Conservation (phyloP, 495 filamentous ascomycete genomes). For the Thozetella sp. region DNA sequence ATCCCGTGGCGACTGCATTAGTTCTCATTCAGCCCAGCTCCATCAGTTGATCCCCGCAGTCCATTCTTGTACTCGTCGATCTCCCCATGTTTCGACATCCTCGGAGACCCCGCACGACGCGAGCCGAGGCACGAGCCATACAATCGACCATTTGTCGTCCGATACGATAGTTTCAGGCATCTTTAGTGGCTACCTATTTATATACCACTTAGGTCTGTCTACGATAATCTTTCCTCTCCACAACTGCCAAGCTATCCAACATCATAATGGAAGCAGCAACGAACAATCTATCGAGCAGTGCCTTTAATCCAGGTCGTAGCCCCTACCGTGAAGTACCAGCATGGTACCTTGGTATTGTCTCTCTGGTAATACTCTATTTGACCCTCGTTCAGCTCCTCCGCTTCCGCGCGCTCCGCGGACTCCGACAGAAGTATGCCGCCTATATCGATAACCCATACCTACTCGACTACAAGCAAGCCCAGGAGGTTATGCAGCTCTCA, state of each 20-base stretch:
- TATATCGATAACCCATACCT: constrained; percentile 18
- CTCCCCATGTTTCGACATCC: no score
- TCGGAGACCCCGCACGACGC: no score
- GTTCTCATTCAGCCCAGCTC: no score
- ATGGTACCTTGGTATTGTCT: constrained; percentile 13
- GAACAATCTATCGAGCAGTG: not conserved
- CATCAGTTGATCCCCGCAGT: no score
- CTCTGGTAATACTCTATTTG: constrained; percentile 12
- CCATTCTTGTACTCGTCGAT: no score
- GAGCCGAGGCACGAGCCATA: no score
- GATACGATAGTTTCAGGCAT: no score
- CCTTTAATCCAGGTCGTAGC: not conserved
- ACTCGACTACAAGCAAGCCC: constrained; percentile 21
- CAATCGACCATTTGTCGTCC: no score
- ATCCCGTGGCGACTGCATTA: no score
- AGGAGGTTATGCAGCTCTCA: constrained; percentile 20
- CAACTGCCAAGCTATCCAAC: not conserved
- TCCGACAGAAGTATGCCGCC: constrained; percentile 18
- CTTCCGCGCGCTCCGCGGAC: constrained; percentile 17
- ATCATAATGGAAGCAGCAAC: not conserved
- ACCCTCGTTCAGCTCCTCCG: constrained; percentile 18
- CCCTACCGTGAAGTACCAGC: not conserved
- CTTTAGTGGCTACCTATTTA: no score
- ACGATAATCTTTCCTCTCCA: not conserved
- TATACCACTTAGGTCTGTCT: no score